phyloP scores from a whole-genome alignment of 1,284 basidiomycete species.

The Ceratobasidium sp. region DNA sequence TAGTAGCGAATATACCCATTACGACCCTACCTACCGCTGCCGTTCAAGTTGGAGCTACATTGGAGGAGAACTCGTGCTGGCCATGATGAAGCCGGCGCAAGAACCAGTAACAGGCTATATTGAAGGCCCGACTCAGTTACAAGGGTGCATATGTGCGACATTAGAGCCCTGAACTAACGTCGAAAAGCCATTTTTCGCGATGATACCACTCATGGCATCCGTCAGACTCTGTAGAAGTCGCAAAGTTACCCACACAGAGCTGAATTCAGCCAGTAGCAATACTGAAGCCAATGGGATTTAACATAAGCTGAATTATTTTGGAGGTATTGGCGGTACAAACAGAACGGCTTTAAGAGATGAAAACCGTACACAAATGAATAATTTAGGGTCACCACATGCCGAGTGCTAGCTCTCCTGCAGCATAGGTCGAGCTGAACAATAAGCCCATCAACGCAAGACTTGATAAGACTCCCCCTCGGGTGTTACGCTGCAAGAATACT shows the following conservation, averaged over 20 bases:
- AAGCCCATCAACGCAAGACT: conserved; percentile 5
- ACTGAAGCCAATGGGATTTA: too few species aligned
- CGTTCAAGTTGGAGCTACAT: not conserved
- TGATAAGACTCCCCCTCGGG: conserved; percentile 20
- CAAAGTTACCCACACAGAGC: conserved; percentile 66
- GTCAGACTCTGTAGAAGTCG: conserved; percentile 63
- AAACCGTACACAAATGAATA: not conserved
- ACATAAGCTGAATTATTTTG: too few species aligned
- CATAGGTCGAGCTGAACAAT: conserved; percentile 9
- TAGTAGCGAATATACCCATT: too few species aligned
- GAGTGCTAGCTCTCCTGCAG: conserved; percentile 27
- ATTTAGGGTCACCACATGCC: conserved; percentile 28
- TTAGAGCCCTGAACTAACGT: conserved; percentile 45
- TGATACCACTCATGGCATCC: conserved; percentile 65
- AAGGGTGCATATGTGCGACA: not conserved
- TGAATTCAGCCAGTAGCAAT: too few species aligned
- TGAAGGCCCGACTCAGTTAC: too few species aligned
- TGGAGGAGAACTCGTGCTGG: not conserved
- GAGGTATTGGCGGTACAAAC: not conserved
- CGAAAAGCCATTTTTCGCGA: conserved; percentile 76
- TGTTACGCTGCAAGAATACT: conserved; percentile 27
- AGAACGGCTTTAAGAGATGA: not conserved
- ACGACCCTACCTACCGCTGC: not conserved
- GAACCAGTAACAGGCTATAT: conserved; percentile 54
- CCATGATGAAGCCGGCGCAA: conserved; percentile 63